Evolutionary conservation across 305 asterid genomes (phyloP).

Genomic region (Fraxinus greggii): DNA sequence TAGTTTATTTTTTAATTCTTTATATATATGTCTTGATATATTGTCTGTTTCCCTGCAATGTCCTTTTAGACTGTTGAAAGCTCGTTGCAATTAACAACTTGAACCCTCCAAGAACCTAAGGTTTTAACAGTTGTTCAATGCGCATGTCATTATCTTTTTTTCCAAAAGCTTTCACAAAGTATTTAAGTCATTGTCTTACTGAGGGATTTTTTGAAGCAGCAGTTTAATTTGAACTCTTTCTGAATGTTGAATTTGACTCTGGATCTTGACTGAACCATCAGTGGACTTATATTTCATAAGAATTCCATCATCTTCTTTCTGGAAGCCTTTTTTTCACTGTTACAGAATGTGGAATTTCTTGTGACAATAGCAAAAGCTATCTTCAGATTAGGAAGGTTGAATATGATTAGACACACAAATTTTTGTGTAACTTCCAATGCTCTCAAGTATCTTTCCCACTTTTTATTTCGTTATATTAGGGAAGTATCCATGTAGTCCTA

Average conservation of each 20-base stretch:
- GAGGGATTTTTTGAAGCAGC: constrained; percentile 2
- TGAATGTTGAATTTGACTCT: constrained; percentile 1
- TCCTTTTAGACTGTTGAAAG: constrained; percentile 14
- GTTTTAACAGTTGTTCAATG: background rate
- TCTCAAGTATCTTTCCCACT: background rate
- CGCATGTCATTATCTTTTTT: background rate
- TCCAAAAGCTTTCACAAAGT: background rate
- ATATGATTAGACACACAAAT: background rate
- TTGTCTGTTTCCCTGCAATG: constrained; percentile 12
- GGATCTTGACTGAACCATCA: background rate
- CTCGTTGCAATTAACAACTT: constrained; percentile 5
- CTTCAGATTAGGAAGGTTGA: background rate
- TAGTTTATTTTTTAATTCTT: constrained; percentile 9
- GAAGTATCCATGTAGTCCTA: constrained; percentile 14
- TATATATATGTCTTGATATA: background rate
- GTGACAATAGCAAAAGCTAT: background rate
- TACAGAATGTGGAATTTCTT: background rate
- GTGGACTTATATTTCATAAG: background rate
- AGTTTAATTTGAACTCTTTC: background rate
- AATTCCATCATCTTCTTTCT: constrained; percentile 6
- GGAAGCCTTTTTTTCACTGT: constrained; percentile 11
- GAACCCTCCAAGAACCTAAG: background rate
- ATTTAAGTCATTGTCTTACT: background rate
- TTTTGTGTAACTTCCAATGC: background rate
- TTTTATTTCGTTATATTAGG: background rate